These are phyloP conservation scores for Botrytis pseudocinerea DNA, from an alignment of 2,329 filamentous ascomycete genomes.

Conservation along the genomic window DNA sequence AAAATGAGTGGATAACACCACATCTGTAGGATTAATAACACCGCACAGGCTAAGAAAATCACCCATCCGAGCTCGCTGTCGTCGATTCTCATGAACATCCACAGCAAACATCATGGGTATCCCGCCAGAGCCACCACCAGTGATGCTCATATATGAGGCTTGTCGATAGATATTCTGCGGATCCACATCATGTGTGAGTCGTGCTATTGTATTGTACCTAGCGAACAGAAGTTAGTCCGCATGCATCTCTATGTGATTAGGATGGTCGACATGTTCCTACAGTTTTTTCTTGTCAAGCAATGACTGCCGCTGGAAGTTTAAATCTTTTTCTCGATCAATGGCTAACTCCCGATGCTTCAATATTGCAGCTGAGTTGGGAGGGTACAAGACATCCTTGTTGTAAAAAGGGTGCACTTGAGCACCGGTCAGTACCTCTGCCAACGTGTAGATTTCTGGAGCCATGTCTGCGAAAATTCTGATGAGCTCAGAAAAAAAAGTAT, in stretches of 20 bases:
- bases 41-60: not conserved
- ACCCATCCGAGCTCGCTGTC: constrained; percentile 9
- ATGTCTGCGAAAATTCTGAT: not conserved
- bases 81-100: constrained; percentile 9
- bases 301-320: not conserved
- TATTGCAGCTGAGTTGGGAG: not conserved
- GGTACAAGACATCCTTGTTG: not conserved
- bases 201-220: not conserved
- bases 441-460: not conserved
- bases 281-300: constrained; percentile 11
- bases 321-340: not conserved
- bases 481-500: too few relatives aligned
- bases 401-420: not conserved
- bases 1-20: not conserved
- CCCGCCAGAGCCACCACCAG: constrained; percentile 2
- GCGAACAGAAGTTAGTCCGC: not conserved
- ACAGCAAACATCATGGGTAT: constrained; percentile 13
- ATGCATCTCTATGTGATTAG: not conserved
- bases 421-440: not conserved
- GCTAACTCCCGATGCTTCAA: not conserved
- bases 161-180: constrained; percentile 6
- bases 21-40: not conserved
- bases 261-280: not conserved
- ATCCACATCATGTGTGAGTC: not conserved
- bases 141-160: constrained; percentile 2